These are phyloP conservation scores for Microcos paniculata DNA, from an alignment of 345 rosid species.

Conservation along the genomic window DNA sequence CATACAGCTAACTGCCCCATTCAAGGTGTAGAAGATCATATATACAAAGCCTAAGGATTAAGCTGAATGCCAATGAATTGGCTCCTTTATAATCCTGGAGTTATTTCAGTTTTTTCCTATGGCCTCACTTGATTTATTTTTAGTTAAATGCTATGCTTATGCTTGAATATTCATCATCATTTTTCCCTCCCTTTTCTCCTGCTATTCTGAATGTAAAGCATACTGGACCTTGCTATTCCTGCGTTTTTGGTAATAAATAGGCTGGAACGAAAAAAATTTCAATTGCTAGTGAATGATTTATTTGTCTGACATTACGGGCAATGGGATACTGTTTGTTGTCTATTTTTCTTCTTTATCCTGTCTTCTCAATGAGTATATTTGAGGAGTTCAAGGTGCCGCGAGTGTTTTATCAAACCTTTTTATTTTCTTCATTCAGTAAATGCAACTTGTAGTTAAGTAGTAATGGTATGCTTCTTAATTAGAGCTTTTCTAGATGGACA, in stretches of 20 bases:
- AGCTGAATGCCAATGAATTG: neutral
- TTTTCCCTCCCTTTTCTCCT: neutral
- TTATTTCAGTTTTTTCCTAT: neutral
- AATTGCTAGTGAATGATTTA: neutral
- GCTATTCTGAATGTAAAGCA: neutral
- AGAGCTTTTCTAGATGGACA: too few relatives aligned
- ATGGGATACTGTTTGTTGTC: conserved; percentile 1
- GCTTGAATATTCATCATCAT: neutral
- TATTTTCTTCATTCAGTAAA: neutral
- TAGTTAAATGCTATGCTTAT: neutral
- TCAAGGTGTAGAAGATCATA: neutral
- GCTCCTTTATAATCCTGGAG: neutral
- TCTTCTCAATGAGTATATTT: neutral
- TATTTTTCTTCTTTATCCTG: neutral
- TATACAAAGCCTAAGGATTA: neutral
- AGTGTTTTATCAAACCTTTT: neutral
- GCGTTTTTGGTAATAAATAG: neutral
- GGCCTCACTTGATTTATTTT: neutral
- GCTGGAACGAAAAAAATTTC: neutral
- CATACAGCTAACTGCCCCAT: neutral
- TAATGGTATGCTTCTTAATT: too few relatives aligned
- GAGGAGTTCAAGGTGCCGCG: neutral
- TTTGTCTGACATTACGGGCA: neutral
- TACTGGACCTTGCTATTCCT: neutral
- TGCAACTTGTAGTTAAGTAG: neutral